These are phyloP conservation scores for Diaporthe citrichinensis DNA, from an alignment of 2,329 filamentous ascomycete genomes.

Conservation along the genomic window DNA sequence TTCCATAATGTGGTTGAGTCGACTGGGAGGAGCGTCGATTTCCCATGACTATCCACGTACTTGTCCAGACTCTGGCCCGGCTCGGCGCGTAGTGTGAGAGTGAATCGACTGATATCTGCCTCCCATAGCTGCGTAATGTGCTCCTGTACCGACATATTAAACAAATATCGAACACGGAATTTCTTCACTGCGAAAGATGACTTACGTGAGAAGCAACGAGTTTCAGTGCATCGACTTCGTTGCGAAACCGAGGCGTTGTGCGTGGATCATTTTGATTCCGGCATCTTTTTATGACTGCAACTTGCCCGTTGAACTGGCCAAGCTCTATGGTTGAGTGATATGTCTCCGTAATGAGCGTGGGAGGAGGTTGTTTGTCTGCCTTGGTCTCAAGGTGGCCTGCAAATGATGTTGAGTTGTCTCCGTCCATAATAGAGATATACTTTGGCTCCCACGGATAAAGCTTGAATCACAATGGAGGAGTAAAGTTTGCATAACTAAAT, in stretches of 20 bases:
- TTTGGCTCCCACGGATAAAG: not conserved
- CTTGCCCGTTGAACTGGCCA: not conserved
- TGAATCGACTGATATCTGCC: not conserved
- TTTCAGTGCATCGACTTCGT: slow-evolving; percentile 11
- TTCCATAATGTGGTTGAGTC: not conserved
- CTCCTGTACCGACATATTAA: not conserved
- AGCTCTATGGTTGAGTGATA: slow-evolving; percentile 27
- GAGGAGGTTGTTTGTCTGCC: not conserved
- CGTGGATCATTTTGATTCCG: slow-evolving; percentile 5
- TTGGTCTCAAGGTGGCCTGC: not conserved
- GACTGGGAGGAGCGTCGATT: not conserved
- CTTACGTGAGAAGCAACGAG: slow-evolving; percentile 2
- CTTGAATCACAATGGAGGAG: not conserved
- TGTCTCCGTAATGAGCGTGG: not conserved
- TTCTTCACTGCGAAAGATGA: no score
- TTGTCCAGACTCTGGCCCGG: slow-evolving; percentile 14
- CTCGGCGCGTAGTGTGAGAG: slow-evolving; percentile 10
- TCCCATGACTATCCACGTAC: not conserved
- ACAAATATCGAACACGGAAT: not conserved
- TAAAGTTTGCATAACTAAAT: not conserved
- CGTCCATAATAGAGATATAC: not conserved
- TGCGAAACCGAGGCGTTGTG: not conserved
- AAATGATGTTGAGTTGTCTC: no score
- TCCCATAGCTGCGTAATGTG: slow-evolving; percentile 20
- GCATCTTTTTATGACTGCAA: slow-evolving; percentile 13